These are phyloP conservation scores for Retiboletus fuscus DNA, from an alignment of 1,284 basidiomycete genomes.

Conservation along the genomic window DNA sequence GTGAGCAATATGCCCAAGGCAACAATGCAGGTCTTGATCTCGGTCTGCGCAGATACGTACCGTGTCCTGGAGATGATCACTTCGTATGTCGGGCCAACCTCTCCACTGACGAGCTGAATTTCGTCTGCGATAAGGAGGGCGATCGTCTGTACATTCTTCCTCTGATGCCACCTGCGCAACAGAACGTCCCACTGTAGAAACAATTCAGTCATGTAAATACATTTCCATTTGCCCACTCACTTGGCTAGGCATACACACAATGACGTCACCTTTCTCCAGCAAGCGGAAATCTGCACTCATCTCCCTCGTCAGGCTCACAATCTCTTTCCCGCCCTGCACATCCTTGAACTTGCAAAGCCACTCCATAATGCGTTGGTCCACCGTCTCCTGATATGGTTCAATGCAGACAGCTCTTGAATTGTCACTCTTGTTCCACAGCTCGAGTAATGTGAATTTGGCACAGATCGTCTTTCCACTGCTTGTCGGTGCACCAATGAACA, in stretches of 20 bases:
- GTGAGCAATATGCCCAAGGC: conserved; percentile 94
- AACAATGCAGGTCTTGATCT: conserved; percentile 90
- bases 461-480: conserved; percentile 98
- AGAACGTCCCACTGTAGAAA: conserved; percentile 90
- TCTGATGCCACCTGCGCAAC: conserved; percentile 95
- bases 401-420: conserved; percentile 92
- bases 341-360: conserved; percentile 90
- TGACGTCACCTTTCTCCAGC: conserved; percentile 39
- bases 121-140: conserved; percentile 96
- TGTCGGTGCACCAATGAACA: conserved; percentile 95
- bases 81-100: conserved; percentile 96
- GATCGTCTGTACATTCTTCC: conserved; percentile 96
- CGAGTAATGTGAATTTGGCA: conserved; percentile 94
- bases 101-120: conserved; percentile 93
- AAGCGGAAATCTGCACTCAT: no score
- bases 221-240: conserved; percentile 54
- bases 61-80: conserved; percentile 94
- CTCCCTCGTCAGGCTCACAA: no score
- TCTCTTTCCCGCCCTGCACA: conserved; percentile 82
- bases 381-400: conserved; percentile 97
- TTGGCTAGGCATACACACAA: conserved; percentile 92
- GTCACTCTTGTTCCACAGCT: conserved; percentile 93
- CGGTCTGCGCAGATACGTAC: conserved; percentile 96
- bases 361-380: conserved; percentile 88
- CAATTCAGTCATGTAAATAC: conserved; percentile 28